Conservation (phyloP, 2,329 filamentous ascomycete genomes). For the Chrysoporthe puriensis region DNA sequence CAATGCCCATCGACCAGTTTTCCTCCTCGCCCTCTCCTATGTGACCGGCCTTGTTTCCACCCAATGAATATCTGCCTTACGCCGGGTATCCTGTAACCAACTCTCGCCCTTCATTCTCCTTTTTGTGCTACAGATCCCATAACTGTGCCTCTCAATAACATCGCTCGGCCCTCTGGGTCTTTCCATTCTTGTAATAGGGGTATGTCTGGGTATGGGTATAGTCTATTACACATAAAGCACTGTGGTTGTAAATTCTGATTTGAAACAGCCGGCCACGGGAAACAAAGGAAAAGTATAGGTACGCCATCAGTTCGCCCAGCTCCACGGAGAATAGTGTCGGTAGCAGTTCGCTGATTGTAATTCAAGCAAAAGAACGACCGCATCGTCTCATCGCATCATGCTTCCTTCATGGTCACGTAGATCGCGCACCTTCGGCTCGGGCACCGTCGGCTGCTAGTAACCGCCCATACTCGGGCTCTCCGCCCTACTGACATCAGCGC, state of each 20-base stretch:
- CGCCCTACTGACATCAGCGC: constrained; percentile 40
- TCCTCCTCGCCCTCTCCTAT: background rate
- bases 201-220: constrained; percentile 28
- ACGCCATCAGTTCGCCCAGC: background rate
- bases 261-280: constrained; percentile 10
- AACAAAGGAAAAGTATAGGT: constrained; percentile 16
- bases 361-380: background rate
- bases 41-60: background rate
- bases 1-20: background rate
- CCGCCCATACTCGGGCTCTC: constrained; percentile 39
- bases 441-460: background rate
- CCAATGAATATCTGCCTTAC: constrained; percentile 4
- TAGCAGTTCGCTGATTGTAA: constrained; percentile 3
- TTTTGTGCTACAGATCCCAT: background rate
- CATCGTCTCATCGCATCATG: constrained; percentile 16
- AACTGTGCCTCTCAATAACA: background rate
- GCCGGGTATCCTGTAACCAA: constrained; percentile 4
- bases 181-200: constrained; percentile 1
- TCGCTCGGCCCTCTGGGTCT: background rate
- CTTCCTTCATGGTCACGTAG: constrained; percentile 9
- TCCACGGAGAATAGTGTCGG: background rate
- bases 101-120: background rate
- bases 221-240: constrained; percentile 26
- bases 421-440: background rate
- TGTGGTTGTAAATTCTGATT: background rate